Conservation (phyloP, 352 stramenopile genomes). For the Globisporangium megalacanthum region DNA sequence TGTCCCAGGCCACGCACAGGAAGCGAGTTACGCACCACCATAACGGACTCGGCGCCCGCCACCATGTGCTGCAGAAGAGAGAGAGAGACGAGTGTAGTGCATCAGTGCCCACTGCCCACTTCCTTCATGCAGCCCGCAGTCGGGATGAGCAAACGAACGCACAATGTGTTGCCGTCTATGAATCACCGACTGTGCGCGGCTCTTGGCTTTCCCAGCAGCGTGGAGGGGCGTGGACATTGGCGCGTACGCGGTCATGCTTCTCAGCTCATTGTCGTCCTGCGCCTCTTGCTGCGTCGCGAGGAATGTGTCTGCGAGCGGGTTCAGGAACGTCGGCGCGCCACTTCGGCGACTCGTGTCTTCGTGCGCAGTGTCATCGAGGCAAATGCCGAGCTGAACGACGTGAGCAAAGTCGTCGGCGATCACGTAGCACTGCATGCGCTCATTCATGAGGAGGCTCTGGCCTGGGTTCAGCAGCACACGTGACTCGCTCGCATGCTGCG, state of each 20-base stretch:
- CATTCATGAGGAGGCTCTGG: conserved; percentile 60
- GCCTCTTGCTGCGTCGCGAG: conserved; percentile 23
- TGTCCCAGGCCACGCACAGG: not conserved
- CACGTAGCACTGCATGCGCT: conserved; percentile 84
- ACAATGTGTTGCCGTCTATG: conserved; percentile 14
- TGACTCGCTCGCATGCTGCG: conserved; percentile 28
- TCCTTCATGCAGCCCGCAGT: not conserved
- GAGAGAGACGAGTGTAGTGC: not conserved
- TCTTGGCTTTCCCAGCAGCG: not conserved
- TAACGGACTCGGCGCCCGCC: conserved; percentile 33
- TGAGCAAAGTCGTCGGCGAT: conserved; percentile 76
- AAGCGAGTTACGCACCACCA: conserved; percentile 20
- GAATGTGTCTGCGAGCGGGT: conserved; percentile 50
- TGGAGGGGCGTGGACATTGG: conserved; percentile 40
- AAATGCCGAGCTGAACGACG: conserved; percentile 57
- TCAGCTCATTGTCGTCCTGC: conserved; percentile 21
- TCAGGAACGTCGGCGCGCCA: conserved; percentile 31
- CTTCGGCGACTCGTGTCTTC: conserved; percentile 31
- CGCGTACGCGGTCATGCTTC: conserved; percentile 46
- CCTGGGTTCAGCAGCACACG: conserved; percentile 76
- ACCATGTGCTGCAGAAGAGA: conserved; percentile 19
- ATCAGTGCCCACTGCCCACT: no score
- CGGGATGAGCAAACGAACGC: not conserved
- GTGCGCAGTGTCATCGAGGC: conserved; percentile 31
- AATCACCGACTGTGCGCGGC: conserved; percentile 2